Conservation (phyloP, 1,284 basidiomycete genomes). For the Fistulinella staudtii region DNA sequence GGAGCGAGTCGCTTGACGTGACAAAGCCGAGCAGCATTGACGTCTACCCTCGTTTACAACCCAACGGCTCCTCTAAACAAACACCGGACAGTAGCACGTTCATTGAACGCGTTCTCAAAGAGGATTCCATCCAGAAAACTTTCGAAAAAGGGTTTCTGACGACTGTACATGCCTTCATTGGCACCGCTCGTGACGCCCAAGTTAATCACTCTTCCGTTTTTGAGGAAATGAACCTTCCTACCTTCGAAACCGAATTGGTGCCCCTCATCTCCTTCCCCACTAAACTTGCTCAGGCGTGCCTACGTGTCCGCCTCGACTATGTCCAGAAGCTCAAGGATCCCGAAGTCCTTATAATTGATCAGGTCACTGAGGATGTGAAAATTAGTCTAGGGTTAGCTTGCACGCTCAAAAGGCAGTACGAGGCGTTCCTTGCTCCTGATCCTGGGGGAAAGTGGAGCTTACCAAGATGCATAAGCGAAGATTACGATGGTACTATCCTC, state of each 20-base stretch:
- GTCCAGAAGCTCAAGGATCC: slow-evolving; percentile 89
- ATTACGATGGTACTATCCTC: slow-evolving; percentile 88
- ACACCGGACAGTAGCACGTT: slow-evolving; percentile 70
- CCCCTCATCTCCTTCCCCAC: slow-evolving; percentile 95
- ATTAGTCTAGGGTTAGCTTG: slow-evolving; percentile 91
- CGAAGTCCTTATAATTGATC: slow-evolving; percentile 88
- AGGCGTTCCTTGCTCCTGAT: slow-evolving; percentile 84
- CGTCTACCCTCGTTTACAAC: slow-evolving; percentile 25
- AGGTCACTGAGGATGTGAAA: slow-evolving; percentile 92
- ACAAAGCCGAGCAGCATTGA: slow-evolving; percentile 67
- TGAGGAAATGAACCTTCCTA: slow-evolving; percentile 84
- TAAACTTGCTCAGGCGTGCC: slow-evolving; percentile 86
- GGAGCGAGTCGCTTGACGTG: slow-evolving; percentile 86
- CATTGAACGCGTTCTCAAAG: slow-evolving; percentile 92
- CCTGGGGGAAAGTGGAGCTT: slow-evolving; percentile 86
- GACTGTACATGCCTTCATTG: slow-evolving; percentile 83
- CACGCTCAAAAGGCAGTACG: slow-evolving; percentile 92
- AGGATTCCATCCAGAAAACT: slow-evolving; percentile 90
- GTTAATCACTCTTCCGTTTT: slow-evolving; percentile 75
- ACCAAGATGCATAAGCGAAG: slow-evolving; percentile 81
- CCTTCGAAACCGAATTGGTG: slow-evolving; percentile 90
- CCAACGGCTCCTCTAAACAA: slow-evolving; percentile 36
- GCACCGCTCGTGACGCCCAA: slow-evolving; percentile 85
- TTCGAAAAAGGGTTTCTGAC: slow-evolving; percentile 93
- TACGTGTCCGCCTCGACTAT: slow-evolving; percentile 88